Evolutionary conservation across 108 stramenopile species (phyloP).

Genomic region (Cyclostephanos invisitatus): DNA sequence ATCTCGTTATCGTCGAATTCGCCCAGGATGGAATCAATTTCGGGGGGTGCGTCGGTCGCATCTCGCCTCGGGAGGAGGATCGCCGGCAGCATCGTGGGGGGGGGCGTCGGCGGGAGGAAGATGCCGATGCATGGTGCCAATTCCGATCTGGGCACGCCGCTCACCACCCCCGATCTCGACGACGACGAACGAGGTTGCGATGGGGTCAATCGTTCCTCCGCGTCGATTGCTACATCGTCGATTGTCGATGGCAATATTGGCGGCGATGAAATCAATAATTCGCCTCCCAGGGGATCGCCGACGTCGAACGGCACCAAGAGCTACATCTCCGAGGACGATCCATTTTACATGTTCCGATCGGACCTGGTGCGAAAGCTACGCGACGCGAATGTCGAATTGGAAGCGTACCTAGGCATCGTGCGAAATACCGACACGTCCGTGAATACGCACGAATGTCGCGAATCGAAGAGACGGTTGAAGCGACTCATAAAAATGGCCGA

Average conservation of each 20-base stretch:
- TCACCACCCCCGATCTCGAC: constrained; percentile 6
- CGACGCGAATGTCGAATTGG: constrained; percentile 59
- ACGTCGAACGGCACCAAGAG: constrained; percentile 4
- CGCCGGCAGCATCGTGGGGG: neutral
- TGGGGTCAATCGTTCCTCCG: no score
- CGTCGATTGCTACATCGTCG: no score
- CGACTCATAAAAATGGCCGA: constrained; percentile 76
- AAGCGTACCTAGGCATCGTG: constrained; percentile 60
- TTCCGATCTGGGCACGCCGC: constrained; percentile 20
- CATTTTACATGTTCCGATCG: constrained; percentile 78
- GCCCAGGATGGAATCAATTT: neutral
- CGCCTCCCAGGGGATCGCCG: no score
- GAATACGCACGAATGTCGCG: constrained; percentile 68
- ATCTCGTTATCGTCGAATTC: constrained; percentile 16
- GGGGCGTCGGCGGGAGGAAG: neutral
- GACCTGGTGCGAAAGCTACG: constrained; percentile 69
- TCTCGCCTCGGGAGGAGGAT: constrained; percentile 24
- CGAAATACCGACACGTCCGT: constrained; percentile 77
- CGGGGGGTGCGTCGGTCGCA: constrained; percentile 18
- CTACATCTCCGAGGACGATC: constrained; percentile 56
- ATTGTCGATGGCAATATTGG: no score
- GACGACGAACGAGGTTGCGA: no score
- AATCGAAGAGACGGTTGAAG: constrained; percentile 78
- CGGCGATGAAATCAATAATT: no score
- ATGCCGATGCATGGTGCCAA: constrained; percentile 9